phyloP scores from a whole-genome alignment of 257 asterid species.

The Lavandula angustifolia region DNA sequence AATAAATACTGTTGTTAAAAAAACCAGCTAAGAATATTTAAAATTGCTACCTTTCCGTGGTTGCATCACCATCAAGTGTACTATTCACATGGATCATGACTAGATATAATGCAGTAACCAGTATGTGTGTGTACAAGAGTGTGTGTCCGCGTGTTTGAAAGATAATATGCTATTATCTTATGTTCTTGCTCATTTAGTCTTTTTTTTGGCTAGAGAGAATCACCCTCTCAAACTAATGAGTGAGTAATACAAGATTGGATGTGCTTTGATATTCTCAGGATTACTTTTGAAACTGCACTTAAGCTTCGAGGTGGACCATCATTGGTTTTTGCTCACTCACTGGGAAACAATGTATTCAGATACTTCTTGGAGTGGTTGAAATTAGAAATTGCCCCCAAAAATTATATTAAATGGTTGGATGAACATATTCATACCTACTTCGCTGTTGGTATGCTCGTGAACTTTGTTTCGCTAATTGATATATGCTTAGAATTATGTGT shows the following conservation, averaged over 20 bases:
- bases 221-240: conserved; percentile 18
- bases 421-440: conserved; percentile 96
- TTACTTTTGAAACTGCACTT: conserved; percentile 94
- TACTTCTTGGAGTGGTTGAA: conserved; percentile 99
- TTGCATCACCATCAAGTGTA: conserved; percentile 11
- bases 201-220: conserved; percentile 25
- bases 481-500: conserved; percentile 18
- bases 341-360: conserved; percentile 98
- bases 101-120: conserved; percentile 10
- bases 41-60: conserved; percentile 11
- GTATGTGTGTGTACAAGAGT: not conserved
- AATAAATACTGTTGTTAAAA: not conserved
- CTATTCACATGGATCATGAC: conserved; percentile 13
- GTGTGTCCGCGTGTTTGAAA: not conserved
- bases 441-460: conserved; percentile 85
- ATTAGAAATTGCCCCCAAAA: conserved; percentile 92
- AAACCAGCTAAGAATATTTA: not conserved
- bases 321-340: conserved; percentile 90
- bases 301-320: conserved; percentile 98
- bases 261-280: conserved; percentile 58
- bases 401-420: conserved; percentile 82
- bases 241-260: conserved; percentile 24
- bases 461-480: conserved; percentile 28
- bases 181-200: conserved; percentile 6
- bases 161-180: conserved; percentile 10